Evolutionary conservation across 2,329 filamentous ascomycete genomes (phyloP).

Genomic region (Pseudogymnoascus destructans): DNA sequence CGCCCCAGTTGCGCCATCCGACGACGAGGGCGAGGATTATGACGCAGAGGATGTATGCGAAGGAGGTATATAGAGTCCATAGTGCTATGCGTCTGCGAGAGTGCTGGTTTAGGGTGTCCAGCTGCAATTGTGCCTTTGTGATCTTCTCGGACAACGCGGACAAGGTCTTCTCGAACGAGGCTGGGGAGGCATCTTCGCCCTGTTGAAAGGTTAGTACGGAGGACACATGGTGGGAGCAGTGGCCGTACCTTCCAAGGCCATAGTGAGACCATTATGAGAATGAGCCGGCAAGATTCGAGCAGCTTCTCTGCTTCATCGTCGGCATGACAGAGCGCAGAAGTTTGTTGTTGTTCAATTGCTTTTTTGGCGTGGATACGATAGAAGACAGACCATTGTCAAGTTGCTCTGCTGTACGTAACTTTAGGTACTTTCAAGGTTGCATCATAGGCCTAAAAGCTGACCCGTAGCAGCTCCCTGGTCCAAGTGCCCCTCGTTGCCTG

Average conservation of each 20-base stretch:
- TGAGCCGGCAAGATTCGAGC: neutral
- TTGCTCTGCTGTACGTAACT: neutral
- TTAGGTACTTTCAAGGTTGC: neutral
- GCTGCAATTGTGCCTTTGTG: conserved; percentile 53
- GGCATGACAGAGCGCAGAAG: neutral
- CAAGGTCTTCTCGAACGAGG: conserved; percentile 85
- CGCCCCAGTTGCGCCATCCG: conserved; percentile 65
- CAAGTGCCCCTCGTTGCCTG: neutral
- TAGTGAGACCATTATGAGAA: conserved; percentile 57
- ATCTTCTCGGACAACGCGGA: conserved; percentile 75
- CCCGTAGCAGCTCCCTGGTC: neutral
- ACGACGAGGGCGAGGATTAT: conserved; percentile 75
- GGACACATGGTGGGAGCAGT: neutral
- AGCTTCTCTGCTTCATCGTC: conserved; percentile 14
- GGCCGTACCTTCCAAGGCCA: conserved; percentile 68
- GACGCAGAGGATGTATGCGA: conserved; percentile 78
- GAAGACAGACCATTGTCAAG: neutral
- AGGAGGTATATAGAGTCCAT: conserved; percentile 79
- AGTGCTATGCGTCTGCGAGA: conserved; percentile 71
- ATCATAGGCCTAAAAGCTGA: neutral
- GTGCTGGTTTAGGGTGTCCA: conserved; percentile 59
- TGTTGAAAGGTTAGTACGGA: conserved; percentile 27
- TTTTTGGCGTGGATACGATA: neutral
- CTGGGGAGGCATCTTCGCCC: conserved; percentile 70
- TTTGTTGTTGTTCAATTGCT: conserved; percentile 10